phyloP scores from a whole-genome alignment of 148 eudicot species.

The Camellia sinensis region DNA sequence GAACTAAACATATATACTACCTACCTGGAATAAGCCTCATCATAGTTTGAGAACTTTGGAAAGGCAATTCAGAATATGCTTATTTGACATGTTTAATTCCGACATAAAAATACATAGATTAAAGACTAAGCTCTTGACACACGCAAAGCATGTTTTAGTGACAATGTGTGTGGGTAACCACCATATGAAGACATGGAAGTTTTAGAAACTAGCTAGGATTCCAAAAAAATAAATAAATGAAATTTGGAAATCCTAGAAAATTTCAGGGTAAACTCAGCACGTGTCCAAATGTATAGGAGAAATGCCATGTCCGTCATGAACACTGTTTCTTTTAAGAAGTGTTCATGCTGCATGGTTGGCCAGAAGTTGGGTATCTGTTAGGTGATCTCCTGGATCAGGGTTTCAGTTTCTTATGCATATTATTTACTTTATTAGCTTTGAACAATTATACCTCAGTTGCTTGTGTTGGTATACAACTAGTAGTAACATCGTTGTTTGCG shows the following conservation, averaged over 20 bases:
- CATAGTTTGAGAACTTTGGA: neutral
- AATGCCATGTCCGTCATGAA: neutral
- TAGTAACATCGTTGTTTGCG: too few relatives aligned
- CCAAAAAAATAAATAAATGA: neutral
- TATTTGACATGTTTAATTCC: neutral
- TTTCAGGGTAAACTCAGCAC: neutral
- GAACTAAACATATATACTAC: neutral
- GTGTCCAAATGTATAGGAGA: neutral
- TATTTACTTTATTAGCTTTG: neutral
- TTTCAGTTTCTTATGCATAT: neutral
- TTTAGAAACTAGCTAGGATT: too few relatives aligned
- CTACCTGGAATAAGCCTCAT: neutral
- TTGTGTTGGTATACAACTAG: neutral
- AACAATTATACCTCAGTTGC: neutral
- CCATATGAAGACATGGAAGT: too few relatives aligned
- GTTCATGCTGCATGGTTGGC: neutral
- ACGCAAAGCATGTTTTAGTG: too few relatives aligned
- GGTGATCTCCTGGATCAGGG: neutral
- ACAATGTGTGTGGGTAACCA: too few relatives aligned
- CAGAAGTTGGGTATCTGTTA: neutral
- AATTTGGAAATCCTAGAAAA: neutral
- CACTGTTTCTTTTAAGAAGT: neutral
- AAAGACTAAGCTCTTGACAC: too few relatives aligned
- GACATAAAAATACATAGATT: neutral
- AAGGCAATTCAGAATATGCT: neutral